Base-by-base conservation (phyloP, 2,329 filamentous ascomycete species). In the Fusarium beomiforme region DNA sequence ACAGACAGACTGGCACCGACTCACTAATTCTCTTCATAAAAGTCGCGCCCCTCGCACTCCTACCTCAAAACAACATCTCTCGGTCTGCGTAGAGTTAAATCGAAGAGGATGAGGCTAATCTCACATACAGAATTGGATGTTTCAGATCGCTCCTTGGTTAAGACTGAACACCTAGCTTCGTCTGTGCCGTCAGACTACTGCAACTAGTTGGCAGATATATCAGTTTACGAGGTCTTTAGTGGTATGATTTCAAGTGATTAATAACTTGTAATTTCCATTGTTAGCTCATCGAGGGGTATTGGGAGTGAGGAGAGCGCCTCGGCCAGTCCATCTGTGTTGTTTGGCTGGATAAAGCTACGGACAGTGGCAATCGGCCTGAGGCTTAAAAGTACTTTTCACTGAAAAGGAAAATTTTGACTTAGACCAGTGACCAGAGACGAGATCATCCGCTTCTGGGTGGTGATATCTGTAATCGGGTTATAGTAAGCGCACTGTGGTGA, bases 11-110 rank as follows among this genome's bases (percentile, higher is more conserved):
- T 23, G 23, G 2, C 14, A 23, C 23, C 2, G 21, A 19, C 29
- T 11, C 10, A 1, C 10, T 6, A 11, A 14, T 2, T 6, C 1
- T 3, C 4, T 8, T 23, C 16, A 19, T 6, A 1, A 2, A 1
- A 19, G 8, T 23, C 11, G n/a, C 8, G n/a, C 6, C n/a, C 12
- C 16, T 50, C 46, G 26, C 29, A 19, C 46, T 49, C 29, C 16
- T 50, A 50, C 11, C 46, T 34, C 5, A 0, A 34, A 50, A 3
- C 0, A 5, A n/a, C 2, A 23, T 23, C 11, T 11, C 29, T 29
- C 2, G 46, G 14, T 14, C 1, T 5, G 1, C 11, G 8, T 2
- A 8, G 11, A 1, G 46, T 50, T 34, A 34, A n/a, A 34, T 49
- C 46, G 19, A 49, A 16, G 6, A 11, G 1, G 4, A 23, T 34